phyloP scores from a whole-genome alignment of 1,139 yeast species.

The Yamadazyma kanchanaburiensis region DNA sequence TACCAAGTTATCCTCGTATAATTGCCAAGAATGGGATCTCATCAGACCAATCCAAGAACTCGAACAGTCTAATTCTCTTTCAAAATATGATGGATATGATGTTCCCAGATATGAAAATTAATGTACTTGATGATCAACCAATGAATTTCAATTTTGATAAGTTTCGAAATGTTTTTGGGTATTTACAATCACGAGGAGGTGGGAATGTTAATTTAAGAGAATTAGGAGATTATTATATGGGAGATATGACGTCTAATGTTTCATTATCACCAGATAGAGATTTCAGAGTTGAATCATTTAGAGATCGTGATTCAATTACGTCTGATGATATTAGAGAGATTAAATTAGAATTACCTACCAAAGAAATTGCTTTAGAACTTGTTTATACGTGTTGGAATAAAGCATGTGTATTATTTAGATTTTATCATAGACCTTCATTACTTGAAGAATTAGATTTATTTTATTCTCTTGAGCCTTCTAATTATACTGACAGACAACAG shows the following conservation, averaged over 20 bases:
- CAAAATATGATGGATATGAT: constrained; percentile 37
- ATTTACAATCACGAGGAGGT: constrained; percentile 22
- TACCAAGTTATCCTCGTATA: constrained; percentile 20
- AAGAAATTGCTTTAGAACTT: constrained; percentile 66
- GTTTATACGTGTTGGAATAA: constrained; percentile 80
- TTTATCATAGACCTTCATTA: constrained; percentile 82
- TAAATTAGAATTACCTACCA: constrained; percentile 71
- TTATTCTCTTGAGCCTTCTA: constrained; percentile 62
- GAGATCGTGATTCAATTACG: constrained; percentile 5
- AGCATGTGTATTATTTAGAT: constrained; percentile 80
- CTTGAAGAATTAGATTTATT: constrained; percentile 48
- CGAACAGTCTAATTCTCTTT: constrained; percentile 18
- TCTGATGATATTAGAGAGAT: constrained; percentile 38
- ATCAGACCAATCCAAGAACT: constrained; percentile 9
- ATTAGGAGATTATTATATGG: constrained; percentile 23
- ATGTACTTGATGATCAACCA: constrained; percentile 30
- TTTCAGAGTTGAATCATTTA: not conserved
- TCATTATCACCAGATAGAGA: constrained; percentile 2
- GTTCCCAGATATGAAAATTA: constrained; percentile 47
- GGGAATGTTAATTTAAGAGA: constrained; percentile 17
- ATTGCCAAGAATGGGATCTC: constrained; percentile 9
- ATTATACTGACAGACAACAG: constrained; percentile 71
- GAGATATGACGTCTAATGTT: constrained; percentile 6
- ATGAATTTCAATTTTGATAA: constrained; percentile 31
- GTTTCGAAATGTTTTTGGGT: constrained; percentile 22